Evolutionary conservation across 768 basidiomycete genomes (phyloP).

Genomic region (Mycena galericulata): DNA sequence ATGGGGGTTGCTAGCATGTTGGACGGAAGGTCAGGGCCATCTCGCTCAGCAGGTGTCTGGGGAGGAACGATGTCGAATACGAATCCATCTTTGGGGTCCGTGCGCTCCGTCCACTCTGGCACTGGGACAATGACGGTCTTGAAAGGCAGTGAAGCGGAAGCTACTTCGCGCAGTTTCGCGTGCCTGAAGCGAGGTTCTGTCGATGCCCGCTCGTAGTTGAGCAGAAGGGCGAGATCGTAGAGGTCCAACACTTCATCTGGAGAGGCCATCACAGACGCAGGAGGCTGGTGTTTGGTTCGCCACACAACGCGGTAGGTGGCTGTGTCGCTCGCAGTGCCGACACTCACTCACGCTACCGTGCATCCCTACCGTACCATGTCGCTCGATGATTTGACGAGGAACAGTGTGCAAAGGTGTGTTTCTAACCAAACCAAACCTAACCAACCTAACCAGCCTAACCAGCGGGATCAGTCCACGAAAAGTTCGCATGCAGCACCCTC

Average conservation of each 20-base stretch:
- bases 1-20: slow-evolving; percentile 33
- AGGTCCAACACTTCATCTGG: no score
- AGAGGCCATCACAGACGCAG: no score
- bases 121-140: background rate
- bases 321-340: background rate
- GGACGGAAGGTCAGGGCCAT: slow-evolving; percentile 31
- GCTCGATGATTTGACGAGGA: slow-evolving; percentile 74
- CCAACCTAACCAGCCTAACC: slow-evolving; percentile 81
- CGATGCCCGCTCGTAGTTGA: slow-evolving; percentile 34
- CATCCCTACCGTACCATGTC: slow-evolving; percentile 59
- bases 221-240: slow-evolving; percentile 29
- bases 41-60: background rate
- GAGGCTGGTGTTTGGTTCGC: no score
- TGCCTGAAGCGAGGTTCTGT: slow-evolving; percentile 36
- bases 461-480: slow-evolving; percentile 73
- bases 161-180: slow-evolving; percentile 34
- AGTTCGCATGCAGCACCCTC: slow-evolving; percentile 52
- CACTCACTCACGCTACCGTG: background rate
- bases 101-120: slow-evolving; percentile 6
- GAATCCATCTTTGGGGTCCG: slow-evolving; percentile 27
- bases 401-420: no score
- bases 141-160: slow-evolving; percentile 1
- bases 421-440: no score
- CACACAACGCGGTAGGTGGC: no score
- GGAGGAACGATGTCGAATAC: slow-evolving; percentile 20